These are phyloP conservation scores for Beauveria australis DNA, from an alignment of 2,329 filamentous ascomycete species.

Conservation along the genomic window DNA sequence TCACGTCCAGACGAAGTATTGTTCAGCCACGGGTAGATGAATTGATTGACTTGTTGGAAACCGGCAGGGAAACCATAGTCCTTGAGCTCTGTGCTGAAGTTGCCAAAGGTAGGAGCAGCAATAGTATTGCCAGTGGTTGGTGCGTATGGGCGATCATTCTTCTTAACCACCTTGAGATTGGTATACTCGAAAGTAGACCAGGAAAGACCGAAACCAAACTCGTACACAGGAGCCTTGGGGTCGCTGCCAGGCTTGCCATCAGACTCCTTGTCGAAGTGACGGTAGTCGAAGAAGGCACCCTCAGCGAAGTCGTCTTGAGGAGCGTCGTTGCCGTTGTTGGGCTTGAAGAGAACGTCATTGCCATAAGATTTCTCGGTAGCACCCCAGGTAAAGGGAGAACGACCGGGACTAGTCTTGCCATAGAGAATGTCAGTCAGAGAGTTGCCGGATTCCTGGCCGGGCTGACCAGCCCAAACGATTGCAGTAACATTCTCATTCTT, in stretches of 20 bases:
- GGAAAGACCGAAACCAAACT: constrained; percentile 73
- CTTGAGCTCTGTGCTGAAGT: constrained; percentile 50
- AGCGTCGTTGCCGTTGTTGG: constrained; percentile 57
- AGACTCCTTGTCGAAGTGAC: constrained; percentile 56
- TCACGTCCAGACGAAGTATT: constrained; percentile 46
- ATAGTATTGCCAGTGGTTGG: constrained; percentile 54
- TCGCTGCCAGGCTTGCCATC: constrained; percentile 23
- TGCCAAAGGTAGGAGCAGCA: constrained; percentile 57
- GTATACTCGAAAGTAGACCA: constrained; percentile 75
- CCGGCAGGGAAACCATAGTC: constrained; percentile 61
- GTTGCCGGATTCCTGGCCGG: constrained; percentile 78
- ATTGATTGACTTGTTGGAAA: constrained; percentile 43
- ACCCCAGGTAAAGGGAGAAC: constrained; percentile 75
- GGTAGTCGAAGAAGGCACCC: constrained; percentile 68
- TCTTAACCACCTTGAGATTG: constrained; percentile 50
- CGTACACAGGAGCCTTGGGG: constrained; percentile 60
- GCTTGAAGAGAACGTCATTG: constrained; percentile 55
- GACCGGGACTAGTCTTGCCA: constrained; percentile 69
- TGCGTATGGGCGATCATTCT: constrained; percentile 41
- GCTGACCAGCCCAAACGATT: constrained; percentile 73
- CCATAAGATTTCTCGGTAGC: constrained; percentile 59
- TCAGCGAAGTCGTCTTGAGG: constrained; percentile 70
- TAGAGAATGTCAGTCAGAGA: constrained; percentile 76
- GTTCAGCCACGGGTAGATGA: constrained; percentile 68
- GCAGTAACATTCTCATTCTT: constrained; percentile 72